phyloP scores from a whole-genome alignment of 2,329 filamentous ascomycete species.

The Talaromyces sp. region DNA sequence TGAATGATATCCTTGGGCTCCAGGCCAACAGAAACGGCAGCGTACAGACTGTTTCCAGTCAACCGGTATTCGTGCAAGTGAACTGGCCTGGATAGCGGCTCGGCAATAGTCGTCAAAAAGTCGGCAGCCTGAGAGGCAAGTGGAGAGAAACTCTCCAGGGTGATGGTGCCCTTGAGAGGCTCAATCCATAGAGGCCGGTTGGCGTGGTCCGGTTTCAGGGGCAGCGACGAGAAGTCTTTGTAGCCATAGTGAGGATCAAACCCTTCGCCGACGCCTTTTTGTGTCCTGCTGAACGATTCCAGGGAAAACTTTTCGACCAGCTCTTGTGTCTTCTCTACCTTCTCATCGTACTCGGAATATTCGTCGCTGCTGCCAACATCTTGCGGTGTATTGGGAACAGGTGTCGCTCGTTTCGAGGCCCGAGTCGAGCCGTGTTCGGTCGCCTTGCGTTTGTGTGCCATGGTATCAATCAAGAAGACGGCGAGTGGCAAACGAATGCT shows the following conservation, averaged over 20 bases:
- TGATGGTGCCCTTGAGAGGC: conserved; percentile 77
- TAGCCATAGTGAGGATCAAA: conserved; percentile 56
- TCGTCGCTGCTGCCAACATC: conserved; percentile 53
- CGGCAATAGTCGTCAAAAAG: conserved; percentile 92
- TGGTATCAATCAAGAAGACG: conserved; percentile 28
- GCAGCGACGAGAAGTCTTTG: conserved; percentile 76
- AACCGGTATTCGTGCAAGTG: conserved; percentile 92
- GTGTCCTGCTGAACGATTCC: conserved; percentile 46
- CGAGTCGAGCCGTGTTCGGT: conserved; percentile 38
- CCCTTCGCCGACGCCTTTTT: conserved; percentile 34
- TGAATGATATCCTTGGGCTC: conserved; percentile 85
- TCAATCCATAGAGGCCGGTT: conserved; percentile 94
- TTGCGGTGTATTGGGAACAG: conserved; percentile 40
- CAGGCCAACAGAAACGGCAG: conserved; percentile 90
- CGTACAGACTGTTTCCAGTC: conserved; percentile 89
- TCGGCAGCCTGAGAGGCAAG: conserved; percentile 83
- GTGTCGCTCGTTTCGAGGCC: conserved; percentile 45
- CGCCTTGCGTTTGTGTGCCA: conserved; percentile 62
- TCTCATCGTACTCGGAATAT: conserved; percentile 50
- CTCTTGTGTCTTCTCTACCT: conserved; percentile 45
- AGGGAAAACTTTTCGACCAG: conserved; percentile 53
- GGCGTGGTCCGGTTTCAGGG: conserved; percentile 81
- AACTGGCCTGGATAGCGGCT: conserved; percentile 82
- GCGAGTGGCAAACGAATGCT: not conserved
- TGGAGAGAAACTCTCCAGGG: conserved; percentile 89